A percentile compares a stretch with the other conserved stretches of the same genome.
phyloP scores from a whole-genome alignment of 768 basidiomycete species.

The Serendipita sp. region DNA sequence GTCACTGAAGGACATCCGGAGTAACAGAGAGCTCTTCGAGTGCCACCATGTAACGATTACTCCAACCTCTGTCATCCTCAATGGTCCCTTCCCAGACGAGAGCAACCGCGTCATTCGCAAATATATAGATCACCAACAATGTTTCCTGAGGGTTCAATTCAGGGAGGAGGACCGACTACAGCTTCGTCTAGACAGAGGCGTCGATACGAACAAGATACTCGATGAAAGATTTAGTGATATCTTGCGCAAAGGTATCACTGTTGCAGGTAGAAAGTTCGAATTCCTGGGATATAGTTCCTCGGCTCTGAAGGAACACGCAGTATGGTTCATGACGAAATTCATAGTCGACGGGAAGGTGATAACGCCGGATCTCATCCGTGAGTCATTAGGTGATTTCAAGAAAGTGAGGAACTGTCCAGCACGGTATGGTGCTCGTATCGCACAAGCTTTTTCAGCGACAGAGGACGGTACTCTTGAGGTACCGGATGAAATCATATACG shows the following conservation, averaged over 20 bases:
- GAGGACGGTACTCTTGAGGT: constrained; percentile 48
- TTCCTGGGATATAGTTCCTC: constrained; percentile 61
- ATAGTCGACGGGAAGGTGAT: constrained; percentile 28
- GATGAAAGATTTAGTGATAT: constrained; percentile 38
- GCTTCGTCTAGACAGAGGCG: constrained; percentile 52
- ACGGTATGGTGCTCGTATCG: constrained; percentile 66
- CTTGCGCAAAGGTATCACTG: constrained; percentile 45
- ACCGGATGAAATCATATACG: constrained; percentile 41
- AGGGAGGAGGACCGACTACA: constrained; percentile 67
- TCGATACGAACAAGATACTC: constrained; percentile 42
- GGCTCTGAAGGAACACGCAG: constrained; percentile 59
- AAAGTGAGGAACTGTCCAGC: constrained; percentile 41
- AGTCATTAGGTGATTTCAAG: constrained; percentile 50
- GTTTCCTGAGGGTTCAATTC: constrained; percentile 72
- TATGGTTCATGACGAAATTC: constrained; percentile 68
- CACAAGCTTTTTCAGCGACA: constrained; percentile 73
- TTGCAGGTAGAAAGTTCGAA: constrained; percentile 57
- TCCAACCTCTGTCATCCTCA: constrained; percentile 54
- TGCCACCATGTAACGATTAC: constrained; percentile 65
- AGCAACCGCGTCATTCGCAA: constrained; percentile 67
- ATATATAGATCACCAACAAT: constrained; percentile 40
- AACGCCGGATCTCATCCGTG: constrained; percentile 41
- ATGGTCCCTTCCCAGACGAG: constrained; percentile 59
- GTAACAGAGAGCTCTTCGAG: constrained; percentile 24
- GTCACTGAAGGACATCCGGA: not conserved